A percentile compares a stretch with the other conserved stretches of the same genome.
Conservation (phyloP, 108 stramenopile genomes). For the Chaetoceros muelleri region DNA sequence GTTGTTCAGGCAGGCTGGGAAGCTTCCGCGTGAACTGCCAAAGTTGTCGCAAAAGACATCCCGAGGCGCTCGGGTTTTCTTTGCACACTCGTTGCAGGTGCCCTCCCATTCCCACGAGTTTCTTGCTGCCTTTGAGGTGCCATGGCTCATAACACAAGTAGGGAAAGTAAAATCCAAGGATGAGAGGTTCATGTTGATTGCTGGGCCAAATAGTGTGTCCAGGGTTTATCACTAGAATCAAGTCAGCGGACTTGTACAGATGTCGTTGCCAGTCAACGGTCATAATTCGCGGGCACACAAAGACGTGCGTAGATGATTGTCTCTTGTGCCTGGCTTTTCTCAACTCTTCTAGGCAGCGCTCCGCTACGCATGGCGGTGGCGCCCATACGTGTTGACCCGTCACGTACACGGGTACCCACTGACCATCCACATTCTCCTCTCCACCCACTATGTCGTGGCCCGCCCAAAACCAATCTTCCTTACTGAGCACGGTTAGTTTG, state of each 20-base stretch:
- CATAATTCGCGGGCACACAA: too few relatives aligned
- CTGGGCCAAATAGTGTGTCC: slow-evolving; percentile 12
- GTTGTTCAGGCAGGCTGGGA: slow-evolving; percentile 15
- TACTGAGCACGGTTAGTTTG: too few relatives aligned
- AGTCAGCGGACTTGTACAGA: slow-evolving; percentile 12
- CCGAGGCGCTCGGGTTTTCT: slow-evolving; percentile 8
- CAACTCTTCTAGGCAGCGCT: slow-evolving; percentile 23
- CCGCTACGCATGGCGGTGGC: slow-evolving; percentile 29
- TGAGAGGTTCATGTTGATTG: slow-evolving; percentile 22
- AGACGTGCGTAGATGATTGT: slow-evolving; percentile 10
- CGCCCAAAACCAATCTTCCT: too few relatives aligned
- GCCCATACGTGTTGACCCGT: slow-evolving; percentile 25
- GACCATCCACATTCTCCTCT: too few relatives aligned
- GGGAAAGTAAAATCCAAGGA: too few relatives aligned
- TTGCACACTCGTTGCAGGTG: too few relatives aligned
- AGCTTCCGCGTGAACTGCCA: slow-evolving; percentile 16
- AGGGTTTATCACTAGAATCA: slow-evolving; percentile 4
- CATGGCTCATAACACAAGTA: slow-evolving; percentile 14
- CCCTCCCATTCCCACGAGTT: slow-evolving; percentile 8
- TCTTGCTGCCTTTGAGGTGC: slow-evolving; percentile 5
- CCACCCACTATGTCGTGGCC: too few relatives aligned
- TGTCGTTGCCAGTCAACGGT: slow-evolving; percentile 27
- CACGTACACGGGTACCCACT: too few relatives aligned
- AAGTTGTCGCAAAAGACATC: too few relatives aligned
- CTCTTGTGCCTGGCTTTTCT: slow-evolving; percentile 18